Evolutionary conservation across 2,329 filamentous ascomycete species (phyloP).

Genomic region (Trichophyton simii): DNA sequence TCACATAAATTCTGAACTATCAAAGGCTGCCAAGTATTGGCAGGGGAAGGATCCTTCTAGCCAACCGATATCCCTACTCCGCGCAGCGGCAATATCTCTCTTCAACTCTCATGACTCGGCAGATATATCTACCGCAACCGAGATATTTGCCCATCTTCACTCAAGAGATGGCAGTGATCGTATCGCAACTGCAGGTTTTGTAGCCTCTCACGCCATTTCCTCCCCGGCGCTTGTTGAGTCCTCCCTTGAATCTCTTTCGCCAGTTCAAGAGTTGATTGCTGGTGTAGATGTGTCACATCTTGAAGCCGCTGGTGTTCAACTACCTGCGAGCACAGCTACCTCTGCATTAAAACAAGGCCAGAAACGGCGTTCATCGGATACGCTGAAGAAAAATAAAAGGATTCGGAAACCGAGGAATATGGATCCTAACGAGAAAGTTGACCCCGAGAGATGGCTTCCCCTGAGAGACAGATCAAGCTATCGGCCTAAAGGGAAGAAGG

Average conservation of each 20-base stretch:
- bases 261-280: conserved; percentile 30
- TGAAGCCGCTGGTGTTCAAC: conserved; percentile 33
- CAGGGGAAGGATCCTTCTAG: conserved; percentile 47
- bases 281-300: conserved; percentile 34
- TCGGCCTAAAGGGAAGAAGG: conserved; percentile 81
- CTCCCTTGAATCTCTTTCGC: conserved; percentile 28
- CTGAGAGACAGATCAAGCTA: conserved; percentile 81
- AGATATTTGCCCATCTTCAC: conserved; percentile 66
- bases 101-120: conserved; percentile 59
- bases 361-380: conserved; percentile 28
- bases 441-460: conserved; percentile 88
- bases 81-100: conserved; percentile 70
- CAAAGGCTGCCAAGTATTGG: conserved; percentile 74
- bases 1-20: conserved; percentile 60
- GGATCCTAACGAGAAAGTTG: conserved; percentile 64
- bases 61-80: conserved; percentile 53
- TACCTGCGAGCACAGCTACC: conserved; percentile 19
- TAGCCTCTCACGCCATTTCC: conserved; percentile 61
- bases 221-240: conserved; percentile 27
- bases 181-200: conserved; percentile 65
- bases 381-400: conserved; percentile 24
- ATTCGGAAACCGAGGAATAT: conserved; percentile 38
- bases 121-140: conserved; percentile 57
- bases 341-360: conserved; percentile 17
- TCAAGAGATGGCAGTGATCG: conserved; percentile 51